Evolutionary conservation across 179 eudicot genomes (phyloP), one percentile per base, ranked within the genome.

Genomic region (Patellifolia procumbens): DNA sequence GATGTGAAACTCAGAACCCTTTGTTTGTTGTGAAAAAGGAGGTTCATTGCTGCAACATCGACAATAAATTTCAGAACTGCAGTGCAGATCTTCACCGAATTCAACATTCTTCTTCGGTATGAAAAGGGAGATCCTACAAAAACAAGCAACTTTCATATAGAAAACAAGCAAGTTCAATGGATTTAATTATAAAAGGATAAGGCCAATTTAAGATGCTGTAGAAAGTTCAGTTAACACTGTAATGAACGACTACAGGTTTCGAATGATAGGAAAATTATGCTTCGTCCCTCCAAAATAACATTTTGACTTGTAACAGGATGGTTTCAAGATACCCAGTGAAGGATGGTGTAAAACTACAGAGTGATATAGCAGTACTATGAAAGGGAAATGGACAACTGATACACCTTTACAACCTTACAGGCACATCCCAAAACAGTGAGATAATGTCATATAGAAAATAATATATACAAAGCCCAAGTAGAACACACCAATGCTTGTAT

Each of bases 1-100:
- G 83, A 72, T 37, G 92, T 76, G 70, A 89, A 95, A 29, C 74
- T 83, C 81, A 93, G 75, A 83, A 85, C 88, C 77, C 78, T 86
- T 28, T 75, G 84, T 74, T 70, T 87, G 74, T 76, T 62, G 69
- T 68, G 49, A 65, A 79, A 71, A 60, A 85, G 77, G 70, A 88
- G 82, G 65, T 79, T 83, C 78, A 88, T 53, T 2, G 88, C 76
- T 34, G 86, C 81, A 74, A 87, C 85, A 83, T 95, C 98, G 52
- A 84, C 83, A 31, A 86, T 82, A 76, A 84, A 93, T 86, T 91
- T 95, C 76, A 93, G 90, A 74, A 93, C 75, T 64, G 91, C 85
- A 32, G 92, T 91, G 59, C 90, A 86, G 71, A 87, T 83, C 90
- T 90, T 93, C 83, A 89, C 83, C 56, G 83, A 48, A 73, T 89